These are phyloP conservation scores for Euphrasia arctica DNA, from an alignment of 305 asterid species.

Conservation along the genomic window DNA sequence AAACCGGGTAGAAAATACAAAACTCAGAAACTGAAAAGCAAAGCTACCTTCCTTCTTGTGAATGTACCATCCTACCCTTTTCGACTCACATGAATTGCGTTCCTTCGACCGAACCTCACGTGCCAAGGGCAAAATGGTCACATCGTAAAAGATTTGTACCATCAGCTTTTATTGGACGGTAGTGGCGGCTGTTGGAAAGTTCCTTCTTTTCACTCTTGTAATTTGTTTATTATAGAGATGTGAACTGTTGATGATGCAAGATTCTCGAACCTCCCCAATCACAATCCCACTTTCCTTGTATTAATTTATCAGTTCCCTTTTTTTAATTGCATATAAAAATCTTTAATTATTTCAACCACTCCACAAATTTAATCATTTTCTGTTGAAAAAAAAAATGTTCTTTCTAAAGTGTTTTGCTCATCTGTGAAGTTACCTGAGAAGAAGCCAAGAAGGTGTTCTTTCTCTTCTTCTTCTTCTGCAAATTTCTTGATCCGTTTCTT, in stretches of 20 bases:
- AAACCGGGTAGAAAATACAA: background rate
- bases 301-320: constrained; percentile 24
- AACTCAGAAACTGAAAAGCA: constrained; percentile 33
- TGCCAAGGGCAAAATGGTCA: constrained; percentile 31
- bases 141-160: constrained; percentile 7
- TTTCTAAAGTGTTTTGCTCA: constrained; percentile 34
- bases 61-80: constrained; percentile 26
- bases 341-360: constrained; percentile 47
- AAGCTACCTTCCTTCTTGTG: constrained; percentile 31
- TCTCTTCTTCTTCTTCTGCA: constrained; percentile 2
- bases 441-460: constrained; percentile 27
- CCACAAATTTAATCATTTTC: constrained; percentile 34
- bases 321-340: constrained; percentile 31
- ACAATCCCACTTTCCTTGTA: constrained; percentile 28
- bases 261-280: constrained; percentile 52
- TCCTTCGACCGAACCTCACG: constrained; percentile 18
- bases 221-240: background rate
- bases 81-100: background rate
- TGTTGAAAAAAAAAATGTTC: constrained; percentile 6
- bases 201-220: constrained; percentile 46
- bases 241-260: constrained; percentile 56
- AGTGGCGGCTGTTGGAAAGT: constrained; percentile 46
- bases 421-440: constrained; percentile 37
- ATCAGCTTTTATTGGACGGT: constrained; percentile 29
- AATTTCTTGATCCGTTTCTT: background rate